These are phyloP conservation scores for Galerina sulciceps DNA, from an alignment of 768 basidiomycete species.

Conservation along the genomic window DNA sequence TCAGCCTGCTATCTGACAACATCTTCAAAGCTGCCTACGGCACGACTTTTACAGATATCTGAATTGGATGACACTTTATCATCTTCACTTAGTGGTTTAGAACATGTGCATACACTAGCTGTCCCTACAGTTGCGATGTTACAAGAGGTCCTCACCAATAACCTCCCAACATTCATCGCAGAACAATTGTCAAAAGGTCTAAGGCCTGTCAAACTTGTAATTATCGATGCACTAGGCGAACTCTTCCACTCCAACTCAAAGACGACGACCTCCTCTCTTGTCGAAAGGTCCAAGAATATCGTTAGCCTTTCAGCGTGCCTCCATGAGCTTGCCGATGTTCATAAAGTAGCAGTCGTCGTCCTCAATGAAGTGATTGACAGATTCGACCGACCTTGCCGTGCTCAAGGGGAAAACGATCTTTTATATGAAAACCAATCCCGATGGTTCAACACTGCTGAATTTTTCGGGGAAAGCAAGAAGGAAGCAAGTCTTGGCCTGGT, in stretches of 20 bases:
- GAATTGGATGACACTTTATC: conserved; percentile 53
- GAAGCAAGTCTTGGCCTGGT: conserved; percentile 87
- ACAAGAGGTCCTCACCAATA: conserved; percentile 54
- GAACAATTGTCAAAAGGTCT: conserved; percentile 29
- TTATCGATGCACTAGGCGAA: conserved; percentile 90
- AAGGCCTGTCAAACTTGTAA: conserved; percentile 74
- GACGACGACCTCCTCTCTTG: conserved; percentile 62
- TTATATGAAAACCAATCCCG: conserved; percentile 74
- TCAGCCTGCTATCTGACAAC: conserved; percentile 82
- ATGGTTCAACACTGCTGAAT: conserved; percentile 73
- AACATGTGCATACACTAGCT: conserved; percentile 65
- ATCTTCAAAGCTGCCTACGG: conserved; percentile 68
- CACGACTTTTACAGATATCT: conserved; percentile 69
- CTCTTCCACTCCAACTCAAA: conserved; percentile 73
- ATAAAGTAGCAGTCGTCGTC: conserved; percentile 76
- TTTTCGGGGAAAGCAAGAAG: conserved; percentile 64
- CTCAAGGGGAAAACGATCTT: conserved; percentile 40
- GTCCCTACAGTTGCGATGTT: conserved; percentile 59
- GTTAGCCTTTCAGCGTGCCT: conserved; percentile 69
- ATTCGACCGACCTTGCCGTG: conserved; percentile 44
- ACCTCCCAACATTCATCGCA: conserved; percentile 56
- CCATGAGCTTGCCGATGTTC: conserved; percentile 67
- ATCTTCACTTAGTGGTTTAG: conserved; percentile 46
- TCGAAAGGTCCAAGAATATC: conserved; percentile 75
- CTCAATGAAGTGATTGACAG: conserved; percentile 90